Conservation (phyloP, 2,329 filamentous ascomycete genomes). For the Arthrocladium fulminans region DNA sequence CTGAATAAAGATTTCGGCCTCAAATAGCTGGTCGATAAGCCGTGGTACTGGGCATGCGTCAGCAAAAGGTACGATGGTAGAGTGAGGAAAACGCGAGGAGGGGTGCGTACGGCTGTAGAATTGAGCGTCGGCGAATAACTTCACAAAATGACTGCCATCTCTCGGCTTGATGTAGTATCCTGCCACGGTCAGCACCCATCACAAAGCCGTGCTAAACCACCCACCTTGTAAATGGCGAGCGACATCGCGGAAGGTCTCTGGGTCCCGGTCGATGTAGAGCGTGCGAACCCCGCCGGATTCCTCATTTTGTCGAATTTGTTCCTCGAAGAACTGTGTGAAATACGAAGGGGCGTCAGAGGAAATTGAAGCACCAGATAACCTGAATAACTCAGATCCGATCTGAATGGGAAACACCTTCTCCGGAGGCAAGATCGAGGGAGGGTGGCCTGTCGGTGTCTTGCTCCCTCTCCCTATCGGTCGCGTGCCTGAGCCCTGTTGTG, state of each 20-base stretch:
- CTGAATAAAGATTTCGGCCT: conserved; percentile 83
- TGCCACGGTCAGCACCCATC: conserved; percentile 21
- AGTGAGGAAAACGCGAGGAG: background rate
- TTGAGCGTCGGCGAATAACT: conserved; percentile 86
- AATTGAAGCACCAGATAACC: conserved; percentile 60
- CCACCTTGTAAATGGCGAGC: conserved; percentile 72
- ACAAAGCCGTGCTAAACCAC: background rate
- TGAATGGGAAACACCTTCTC: conserved; percentile 62
- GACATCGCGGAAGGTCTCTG: conserved; percentile 79
- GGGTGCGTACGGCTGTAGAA: conserved; percentile 68
- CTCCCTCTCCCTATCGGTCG: conserved; percentile 9
- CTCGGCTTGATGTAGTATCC: conserved; percentile 76
- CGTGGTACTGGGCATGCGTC: conserved; percentile 58
- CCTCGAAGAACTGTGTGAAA: conserved; percentile 87
- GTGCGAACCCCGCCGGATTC: conserved; percentile 60
- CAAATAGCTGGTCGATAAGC: conserved; percentile 81
- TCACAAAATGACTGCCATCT: conserved; percentile 81
- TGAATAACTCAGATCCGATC: conserved; percentile 60
- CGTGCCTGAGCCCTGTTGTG: background rate
- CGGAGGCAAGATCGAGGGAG: conserved; percentile 36
- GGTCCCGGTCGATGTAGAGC: conserved; percentile 91
- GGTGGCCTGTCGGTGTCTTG: conserved; percentile 19
- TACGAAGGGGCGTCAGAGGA: conserved; percentile 79
- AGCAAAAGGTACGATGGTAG: conserved; percentile 12
- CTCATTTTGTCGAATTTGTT: conserved; percentile 61